A percentile compares a stretch with the other conserved stretches of the same genome.
Evolutionary conservation across 345 rosid genomes (phyloP).

Genomic region (Psidium friedrichsthalianum): DNA sequence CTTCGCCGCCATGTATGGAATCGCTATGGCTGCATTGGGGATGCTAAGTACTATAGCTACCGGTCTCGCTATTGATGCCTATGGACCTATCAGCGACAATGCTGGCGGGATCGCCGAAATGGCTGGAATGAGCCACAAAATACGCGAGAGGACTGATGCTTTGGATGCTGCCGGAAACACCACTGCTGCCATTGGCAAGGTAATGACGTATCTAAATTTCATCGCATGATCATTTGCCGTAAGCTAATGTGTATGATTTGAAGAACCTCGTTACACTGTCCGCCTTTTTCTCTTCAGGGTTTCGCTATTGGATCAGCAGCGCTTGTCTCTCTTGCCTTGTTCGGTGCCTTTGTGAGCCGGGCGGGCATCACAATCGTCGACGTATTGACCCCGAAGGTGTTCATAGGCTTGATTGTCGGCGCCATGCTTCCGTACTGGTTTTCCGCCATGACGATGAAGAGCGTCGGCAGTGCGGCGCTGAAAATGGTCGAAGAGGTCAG

Average conservation of each 20-base stretch:
- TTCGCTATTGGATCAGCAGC: conserved; percentile 68
- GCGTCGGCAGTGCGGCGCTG: conserved; percentile 60
- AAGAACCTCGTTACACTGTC: too few relatives aligned
- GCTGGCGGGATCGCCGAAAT: conserved; percentile 64
- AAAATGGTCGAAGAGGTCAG: conserved; percentile 76
- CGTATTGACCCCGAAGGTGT: conserved; percentile 55
- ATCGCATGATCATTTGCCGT: not conserved
- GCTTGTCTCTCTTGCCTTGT: not conserved
- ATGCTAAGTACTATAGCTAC: conserved; percentile 68
- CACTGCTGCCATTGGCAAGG: conserved; percentile 79
- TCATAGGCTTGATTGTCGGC: conserved; percentile 50
- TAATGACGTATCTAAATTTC: not conserved
- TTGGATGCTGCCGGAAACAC: conserved; percentile 62
- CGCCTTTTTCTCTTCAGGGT: conserved; percentile 22
- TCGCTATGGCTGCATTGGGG: conserved; percentile 52
- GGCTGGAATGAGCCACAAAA: conserved; percentile 59
- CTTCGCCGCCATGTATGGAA: conserved; percentile 64
- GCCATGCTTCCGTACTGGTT: conserved; percentile 80
- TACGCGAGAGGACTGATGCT: conserved; percentile 51
- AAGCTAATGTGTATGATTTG: not conserved
- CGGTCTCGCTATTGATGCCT: conserved; percentile 54
- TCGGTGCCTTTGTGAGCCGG: conserved; percentile 61
- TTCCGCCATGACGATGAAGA: conserved; percentile 71
- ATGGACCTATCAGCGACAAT: conserved; percentile 61
- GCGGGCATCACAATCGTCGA: conserved; percentile 49